A percentile compares a stretch with the other conserved stretches of the same genome.
These are phyloP conservation scores for Penicillium samsonianum DNA, from an alignment of 495 filamentous ascomycete species.

Conservation along the genomic window DNA sequence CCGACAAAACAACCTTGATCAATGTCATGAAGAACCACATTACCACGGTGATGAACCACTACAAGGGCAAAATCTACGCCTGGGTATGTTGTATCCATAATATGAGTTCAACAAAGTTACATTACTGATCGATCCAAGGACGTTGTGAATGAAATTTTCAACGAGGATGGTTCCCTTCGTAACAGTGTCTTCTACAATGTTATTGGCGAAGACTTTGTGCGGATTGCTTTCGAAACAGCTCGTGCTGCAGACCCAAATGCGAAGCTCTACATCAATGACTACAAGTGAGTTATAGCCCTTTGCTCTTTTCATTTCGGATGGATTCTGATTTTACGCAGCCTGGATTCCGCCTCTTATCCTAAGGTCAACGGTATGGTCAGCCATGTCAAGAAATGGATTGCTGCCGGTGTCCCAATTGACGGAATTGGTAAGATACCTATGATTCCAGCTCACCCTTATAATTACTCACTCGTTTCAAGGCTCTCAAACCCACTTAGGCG, in stretches of 20 bases:
- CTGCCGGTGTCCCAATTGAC: conserved; percentile 68
- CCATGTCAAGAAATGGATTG: conserved; percentile 67
- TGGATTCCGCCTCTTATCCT: conserved; percentile 44
- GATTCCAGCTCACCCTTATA: neutral
- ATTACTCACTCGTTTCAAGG: conserved; percentile 31
- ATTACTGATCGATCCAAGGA: conserved; percentile 45
- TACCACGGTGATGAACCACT: conserved; percentile 25
- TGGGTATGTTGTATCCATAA: conserved; percentile 38
- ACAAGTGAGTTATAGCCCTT: conserved; percentile 28
- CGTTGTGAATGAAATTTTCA: conserved; percentile 70
- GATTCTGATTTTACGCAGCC: conserved; percentile 19
- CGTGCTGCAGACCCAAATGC: conserved; percentile 55
- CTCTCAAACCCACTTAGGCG: conserved; percentile 60
- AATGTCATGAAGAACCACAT: conserved; percentile 40
- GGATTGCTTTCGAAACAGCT: conserved; percentile 58
- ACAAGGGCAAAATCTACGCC: conserved; percentile 50
- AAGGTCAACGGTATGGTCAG: conserved; percentile 64
- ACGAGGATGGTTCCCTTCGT: conserved; percentile 66
- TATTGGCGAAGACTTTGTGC: conserved; percentile 58
- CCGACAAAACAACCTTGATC: conserved; percentile 45
- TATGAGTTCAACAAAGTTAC: neutral
- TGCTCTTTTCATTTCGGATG: neutral
- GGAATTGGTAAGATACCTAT: conserved; percentile 54
- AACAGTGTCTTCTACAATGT: conserved; percentile 56
- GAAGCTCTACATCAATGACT: conserved; percentile 69